These are phyloP conservation scores for Linanthus parryae DNA, from an alignment of 148 eudicot species.

Conservation along the genomic window DNA sequence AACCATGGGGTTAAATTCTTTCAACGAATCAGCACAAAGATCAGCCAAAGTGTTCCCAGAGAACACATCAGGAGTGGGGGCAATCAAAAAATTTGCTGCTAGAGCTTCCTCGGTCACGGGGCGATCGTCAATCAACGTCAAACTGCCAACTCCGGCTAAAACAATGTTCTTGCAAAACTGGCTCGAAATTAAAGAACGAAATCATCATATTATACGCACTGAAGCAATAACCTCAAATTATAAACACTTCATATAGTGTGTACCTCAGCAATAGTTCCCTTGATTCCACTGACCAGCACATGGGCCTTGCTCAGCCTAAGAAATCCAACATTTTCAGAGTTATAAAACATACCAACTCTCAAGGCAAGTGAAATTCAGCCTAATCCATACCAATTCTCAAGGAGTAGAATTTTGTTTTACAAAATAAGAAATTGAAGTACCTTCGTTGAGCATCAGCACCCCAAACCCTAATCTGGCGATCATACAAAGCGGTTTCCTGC, in stretches of 20 bases:
- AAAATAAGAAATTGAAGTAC: slow-evolving; percentile 23
- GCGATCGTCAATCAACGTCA: slow-evolving; percentile 75
- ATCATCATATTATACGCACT: neutral
- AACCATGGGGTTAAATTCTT: slow-evolving; percentile 96
- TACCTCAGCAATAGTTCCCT: slow-evolving; percentile 90
- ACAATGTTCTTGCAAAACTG: slow-evolving; percentile 99
- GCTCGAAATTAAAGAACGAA: slow-evolving; percentile 7
- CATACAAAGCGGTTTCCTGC: slow-evolving; percentile 96
- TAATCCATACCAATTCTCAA: neutral
- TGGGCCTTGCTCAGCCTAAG: slow-evolving; percentile 86
- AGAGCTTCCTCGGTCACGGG: slow-evolving; percentile 58
- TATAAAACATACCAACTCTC: too few species aligned
- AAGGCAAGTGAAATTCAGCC: neutral
- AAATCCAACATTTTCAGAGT: too few species aligned
- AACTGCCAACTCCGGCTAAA: slow-evolving; percentile 92
- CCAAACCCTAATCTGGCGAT: slow-evolving; percentile 99
- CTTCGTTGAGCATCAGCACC: slow-evolving; percentile 97
- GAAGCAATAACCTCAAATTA: slow-evolving; percentile 1
- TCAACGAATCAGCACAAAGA: slow-evolving; percentile 75
- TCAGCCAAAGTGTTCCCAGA: slow-evolving; percentile 63
- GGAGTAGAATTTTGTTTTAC: neutral
- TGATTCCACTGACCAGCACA: slow-evolving; percentile 76
- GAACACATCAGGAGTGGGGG: slow-evolving; percentile 34
- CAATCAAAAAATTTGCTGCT: slow-evolving; percentile 67
- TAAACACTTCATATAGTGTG: neutral